Percentiles rank a stretch among this genome's conserved stretches.
Evolutionary conservation across 495 filamentous ascomycete genomes (phyloP).

Genomic region (Baudoinia panamericana): DNA sequence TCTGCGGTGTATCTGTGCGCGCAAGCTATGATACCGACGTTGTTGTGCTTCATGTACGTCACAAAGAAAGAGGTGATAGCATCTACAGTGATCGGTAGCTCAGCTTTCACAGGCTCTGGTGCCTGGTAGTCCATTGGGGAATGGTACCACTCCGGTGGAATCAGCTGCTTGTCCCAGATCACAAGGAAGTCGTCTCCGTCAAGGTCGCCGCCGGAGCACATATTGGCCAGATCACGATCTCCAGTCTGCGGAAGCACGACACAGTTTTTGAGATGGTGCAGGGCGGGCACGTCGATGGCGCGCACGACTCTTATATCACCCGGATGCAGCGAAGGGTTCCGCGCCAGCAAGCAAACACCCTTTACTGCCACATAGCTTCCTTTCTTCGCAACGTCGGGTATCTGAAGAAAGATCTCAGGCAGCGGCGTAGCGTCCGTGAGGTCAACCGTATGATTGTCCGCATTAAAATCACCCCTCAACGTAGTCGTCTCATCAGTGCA

Average conservation of each 20-base stretch:
- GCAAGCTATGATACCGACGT: slow-evolving; percentile 63
- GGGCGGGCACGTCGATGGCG: slow-evolving; percentile 60
- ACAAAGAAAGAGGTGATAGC: slow-evolving; percentile 81
- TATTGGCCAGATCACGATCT: slow-evolving; percentile 72
- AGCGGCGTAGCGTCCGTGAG: slow-evolving; percentile 26
- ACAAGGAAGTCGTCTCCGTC: slow-evolving; percentile 95
- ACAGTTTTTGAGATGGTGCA: slow-evolving; percentile 67
- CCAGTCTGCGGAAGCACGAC: slow-evolving; percentile 78
- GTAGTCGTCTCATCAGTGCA: slow-evolving; percentile 72
- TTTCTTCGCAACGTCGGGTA: slow-evolving; percentile 39
- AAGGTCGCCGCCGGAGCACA: slow-evolving; percentile 93
- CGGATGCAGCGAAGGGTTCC: slow-evolving; percentile 89
- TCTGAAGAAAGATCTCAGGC: slow-evolving; percentile 82
- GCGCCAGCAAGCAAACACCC: slow-evolving; percentile 69
- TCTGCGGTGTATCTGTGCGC: slow-evolving; percentile 77
- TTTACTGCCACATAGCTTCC: slow-evolving; percentile 51
- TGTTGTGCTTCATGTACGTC: slow-evolving; percentile 84
- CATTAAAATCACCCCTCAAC: slow-evolving; percentile 52
- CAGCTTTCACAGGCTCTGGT: slow-evolving; percentile 36
- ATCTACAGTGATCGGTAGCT: slow-evolving; percentile 46
- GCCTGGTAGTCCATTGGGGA: slow-evolving; percentile 60
- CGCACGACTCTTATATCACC: slow-evolving; percentile 82
- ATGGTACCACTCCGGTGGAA: slow-evolving; percentile 56
- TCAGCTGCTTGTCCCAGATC: slow-evolving; percentile 73
- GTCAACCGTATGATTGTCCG: slow-evolving; percentile 12